phyloP scores from a whole-genome alignment of 495 filamentous ascomycete species.

The Tuber brumale region DNA sequence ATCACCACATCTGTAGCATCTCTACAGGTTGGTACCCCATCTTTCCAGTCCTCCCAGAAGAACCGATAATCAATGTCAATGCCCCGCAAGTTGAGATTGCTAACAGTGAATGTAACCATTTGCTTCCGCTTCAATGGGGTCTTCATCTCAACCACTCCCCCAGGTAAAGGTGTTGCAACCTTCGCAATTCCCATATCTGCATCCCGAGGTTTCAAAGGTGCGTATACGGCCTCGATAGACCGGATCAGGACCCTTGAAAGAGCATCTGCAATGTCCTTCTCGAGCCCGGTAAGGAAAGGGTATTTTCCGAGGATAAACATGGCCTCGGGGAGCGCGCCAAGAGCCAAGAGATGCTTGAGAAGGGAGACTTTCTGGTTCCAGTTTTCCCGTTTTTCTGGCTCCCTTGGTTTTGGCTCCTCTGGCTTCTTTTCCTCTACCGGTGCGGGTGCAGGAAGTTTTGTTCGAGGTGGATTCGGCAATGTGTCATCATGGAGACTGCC shows the following conservation, averaged over 20 bases:
- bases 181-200: constrained; percentile 39
- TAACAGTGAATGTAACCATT: constrained; percentile 41
- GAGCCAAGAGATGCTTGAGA: constrained; percentile 75
- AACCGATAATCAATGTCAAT: constrained; percentile 59
- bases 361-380: constrained; percentile 77
- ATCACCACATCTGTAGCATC: constrained; percentile 82
- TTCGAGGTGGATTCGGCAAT: constrained; percentile 47
- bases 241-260: constrained; percentile 79
- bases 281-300: constrained; percentile 78
- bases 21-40: constrained; percentile 86
- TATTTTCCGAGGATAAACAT: constrained; percentile 88
- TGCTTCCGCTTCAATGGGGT: constrained; percentile 36
- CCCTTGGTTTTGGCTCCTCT: constrained; percentile 50
- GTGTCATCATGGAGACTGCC: constrained; percentile 82
- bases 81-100: constrained; percentile 36
- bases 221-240: constrained; percentile 64
- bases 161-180: constrained; percentile 23
- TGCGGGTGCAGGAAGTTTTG: constrained; percentile 17
- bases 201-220: constrained; percentile 48
- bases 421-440: constrained; percentile 23
- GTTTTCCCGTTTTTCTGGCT: constrained; percentile 50
- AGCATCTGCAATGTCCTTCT: constrained; percentile 67
- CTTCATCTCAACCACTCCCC: constrained; percentile 31
- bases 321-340: constrained; percentile 88
- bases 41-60: constrained; percentile 97